Evolutionary conservation across 257 asterid species (phyloP), one percentile per base, ranked within the genome.

Genomic region (Coffea eugenioides): DNA sequence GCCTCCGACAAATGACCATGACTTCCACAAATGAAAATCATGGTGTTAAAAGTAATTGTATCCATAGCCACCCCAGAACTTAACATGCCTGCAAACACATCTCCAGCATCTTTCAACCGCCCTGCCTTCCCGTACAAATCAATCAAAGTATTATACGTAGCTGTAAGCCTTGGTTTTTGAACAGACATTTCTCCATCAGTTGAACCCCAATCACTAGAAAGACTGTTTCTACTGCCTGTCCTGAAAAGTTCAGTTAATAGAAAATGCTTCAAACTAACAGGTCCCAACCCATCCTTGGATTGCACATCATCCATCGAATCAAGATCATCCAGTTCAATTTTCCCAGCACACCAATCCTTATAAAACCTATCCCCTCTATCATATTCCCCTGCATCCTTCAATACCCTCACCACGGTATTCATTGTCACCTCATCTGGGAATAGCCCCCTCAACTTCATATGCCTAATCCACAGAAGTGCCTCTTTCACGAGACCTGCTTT

Each of bases 121-220:
- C 94, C 97, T 18, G 98, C 98, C 83, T 95, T 93, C 71, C 99
- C 99, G 49, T 93, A 95, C 87, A 95, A 88, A 86, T 95, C 98
- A 73, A 95, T 95, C 73, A 95, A 89, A 67, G 97, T 92, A 81
- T 95, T 93, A 79, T 93, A 95, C 36, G 99, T 93, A 75, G 97
- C 82, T 27, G 98, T 86, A 20, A 92, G 90, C 41, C 85, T 86
- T 8, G 97, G 95, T 71, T 85, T 92, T 80, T 80, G 88, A 54
- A 79, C 82, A 66, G 79, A 70, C 43, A 57, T 84, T 76, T 89
- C 93, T 39, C 71, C 81, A n/a, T 83, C 87, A 41, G 74, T 70
- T 21, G 61, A 62, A 71, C 43, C 79, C n/a, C 80, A 52, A 76
- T 66, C 86, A 6, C 59, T 80, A 52, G 80, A 77, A 23, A 87